Base-by-base conservation (phyloP, 2,329 filamentous ascomycete species). In the Scedosporium aurantiacum region DNA sequence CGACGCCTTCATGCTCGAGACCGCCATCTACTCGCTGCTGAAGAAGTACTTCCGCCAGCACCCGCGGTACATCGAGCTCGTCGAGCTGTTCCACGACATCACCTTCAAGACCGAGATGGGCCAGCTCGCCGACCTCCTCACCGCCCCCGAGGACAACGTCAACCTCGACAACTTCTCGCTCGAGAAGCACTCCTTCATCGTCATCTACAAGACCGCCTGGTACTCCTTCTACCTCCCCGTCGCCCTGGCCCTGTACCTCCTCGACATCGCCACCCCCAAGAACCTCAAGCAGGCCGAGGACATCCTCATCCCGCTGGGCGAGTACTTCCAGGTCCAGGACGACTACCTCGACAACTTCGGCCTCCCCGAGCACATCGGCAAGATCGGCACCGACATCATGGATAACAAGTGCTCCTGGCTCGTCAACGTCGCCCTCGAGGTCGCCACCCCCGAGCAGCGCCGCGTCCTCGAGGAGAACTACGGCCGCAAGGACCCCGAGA, bases 351-450 rank as follows among this genome's bases (percentile, higher is more conserved):
- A 99, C 81, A 96, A 95, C 78, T 99, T 94, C 71, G 94, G 93
- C 68, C 87, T 93, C 68, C 91, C 94, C 45, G 85, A 91, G 70
- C 84, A 91, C 70, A 94, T 99, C 73, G 94, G 94, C 75, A 99
- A 99, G 85, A 96, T 97, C 66, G 94, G 94, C 67, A 99, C 94
- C 63, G 94, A 99, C 71, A 99, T 99, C 75, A 87, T 92, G 82
- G 94, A 99, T 79, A 99, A 99, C 84, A 99, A 99, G 83, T 99
- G 94, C 82, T 95, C 90, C 50, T 99, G 94, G 94, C 80, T 99
- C 63, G 84, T 99, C 76, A 99, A 99, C 82, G 88, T 96, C 77
- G 94, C 94, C 56, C 81, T 99, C 63, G 82, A 86, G 73, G 82
- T 88, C 64, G 89, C 84, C 66, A 92, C 83, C 2, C 86, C 90